Conservation (phyloP, 345 rosid genomes). For the Salix arbutifolia region DNA sequence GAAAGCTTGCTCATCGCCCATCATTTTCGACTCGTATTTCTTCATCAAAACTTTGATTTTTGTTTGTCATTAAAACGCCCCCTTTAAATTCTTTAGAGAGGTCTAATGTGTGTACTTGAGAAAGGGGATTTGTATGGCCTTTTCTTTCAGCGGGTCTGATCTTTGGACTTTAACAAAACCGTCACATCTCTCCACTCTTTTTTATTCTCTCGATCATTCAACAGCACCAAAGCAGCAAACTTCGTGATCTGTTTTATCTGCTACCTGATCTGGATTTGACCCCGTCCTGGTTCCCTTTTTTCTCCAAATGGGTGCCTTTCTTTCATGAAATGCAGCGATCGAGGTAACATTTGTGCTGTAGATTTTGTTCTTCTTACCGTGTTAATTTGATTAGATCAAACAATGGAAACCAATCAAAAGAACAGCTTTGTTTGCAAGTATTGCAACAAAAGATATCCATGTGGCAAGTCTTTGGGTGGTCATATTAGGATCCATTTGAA, state of each 20-base stretch:
- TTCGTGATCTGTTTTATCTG: slow-evolving; percentile 32
- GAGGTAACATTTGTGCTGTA: slow-evolving; percentile 31
- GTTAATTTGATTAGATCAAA: slow-evolving; percentile 26
- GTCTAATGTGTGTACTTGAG: slow-evolving; percentile 13
- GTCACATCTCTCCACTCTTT: slow-evolving; percentile 40
- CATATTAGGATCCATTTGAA: slow-evolving; percentile 81
- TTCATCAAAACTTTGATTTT: not conserved
- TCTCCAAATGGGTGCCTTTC: not conserved
- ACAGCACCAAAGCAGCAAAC: slow-evolving; percentile 23
- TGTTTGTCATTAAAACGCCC: slow-evolving; percentile 8
- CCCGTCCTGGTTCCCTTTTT: not conserved
- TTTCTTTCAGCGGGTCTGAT: slow-evolving; percentile 46
- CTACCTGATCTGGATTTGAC: slow-evolving; percentile 32
- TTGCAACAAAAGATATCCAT: slow-evolving; percentile 66
- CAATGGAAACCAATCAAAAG: slow-evolving; percentile 56
- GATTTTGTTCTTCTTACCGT: slow-evolving; percentile 26
- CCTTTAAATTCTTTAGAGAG: not conserved
- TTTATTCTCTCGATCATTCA: slow-evolving; percentile 30
- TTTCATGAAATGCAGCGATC: slow-evolving; percentile 34
- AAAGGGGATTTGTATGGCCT: slow-evolving; percentile 29
- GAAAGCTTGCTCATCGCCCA: slow-evolving; percentile 39
- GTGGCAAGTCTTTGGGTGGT: slow-evolving; percentile 88
- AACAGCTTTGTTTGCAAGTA: slow-evolving; percentile 67
- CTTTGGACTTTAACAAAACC: slow-evolving; percentile 46
- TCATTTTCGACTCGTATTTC: slow-evolving; percentile 37